Percentiles rank a stretch among this genome's conserved stretches.
These are phyloP conservation scores for Talaromyces sp. DNA, from an alignment of 2,329 filamentous ascomycete genomes.

Conservation along the genomic window DNA sequence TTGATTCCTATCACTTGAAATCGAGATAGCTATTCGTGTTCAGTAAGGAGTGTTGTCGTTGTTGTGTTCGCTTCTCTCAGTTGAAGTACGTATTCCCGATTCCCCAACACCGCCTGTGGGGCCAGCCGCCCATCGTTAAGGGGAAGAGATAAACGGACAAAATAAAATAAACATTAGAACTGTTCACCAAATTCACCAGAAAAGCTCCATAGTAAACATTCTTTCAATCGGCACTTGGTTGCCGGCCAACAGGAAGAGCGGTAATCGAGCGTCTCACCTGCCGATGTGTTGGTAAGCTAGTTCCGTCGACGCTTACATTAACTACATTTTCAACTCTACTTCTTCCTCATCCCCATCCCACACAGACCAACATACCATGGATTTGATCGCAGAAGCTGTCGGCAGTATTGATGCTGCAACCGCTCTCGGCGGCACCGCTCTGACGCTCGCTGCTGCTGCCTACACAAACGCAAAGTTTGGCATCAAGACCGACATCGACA, in stretches of 20 bases:
- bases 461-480: slow-evolving; percentile 41
- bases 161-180: not conserved
- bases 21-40: not conserved
- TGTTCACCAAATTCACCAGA: not conserved
- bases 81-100: not conserved
- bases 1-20: not conserved
- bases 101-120: not conserved
- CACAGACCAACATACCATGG: not conserved
- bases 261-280: not conserved
- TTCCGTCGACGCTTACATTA: not conserved
- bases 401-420: not conserved
- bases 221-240: not conserved
- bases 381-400: slow-evolving; percentile 8
- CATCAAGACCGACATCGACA: slow-evolving; percentile 34
- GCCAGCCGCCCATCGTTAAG: not conserved
- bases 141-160: not conserved
- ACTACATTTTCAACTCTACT: not conserved
- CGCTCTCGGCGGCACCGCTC: slow-evolving; percentile 22
- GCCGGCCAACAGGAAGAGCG: not conserved
- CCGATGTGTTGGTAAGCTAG: not conserved
- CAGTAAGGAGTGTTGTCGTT: not conserved
- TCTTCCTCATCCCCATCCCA: not conserved
- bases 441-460: slow-evolving; percentile 29
- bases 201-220: not conserved
- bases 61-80: not conserved